Base-by-base conservation (phyloP, 2,329 filamentous ascomycete species). In the Pseudogymnoascus sp. region DNA sequence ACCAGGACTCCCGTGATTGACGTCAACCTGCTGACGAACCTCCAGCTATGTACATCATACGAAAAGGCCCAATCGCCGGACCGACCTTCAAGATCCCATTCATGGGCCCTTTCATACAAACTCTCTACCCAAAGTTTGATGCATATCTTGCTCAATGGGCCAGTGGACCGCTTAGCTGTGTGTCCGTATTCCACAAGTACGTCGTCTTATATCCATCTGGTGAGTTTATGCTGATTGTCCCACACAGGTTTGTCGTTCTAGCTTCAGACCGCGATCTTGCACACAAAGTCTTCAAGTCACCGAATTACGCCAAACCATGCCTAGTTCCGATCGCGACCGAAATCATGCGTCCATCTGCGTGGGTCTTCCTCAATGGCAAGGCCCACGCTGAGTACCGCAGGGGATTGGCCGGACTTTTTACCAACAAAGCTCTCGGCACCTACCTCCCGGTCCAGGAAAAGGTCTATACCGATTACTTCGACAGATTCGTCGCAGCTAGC, bases 121-220 rank as follows among this genome's bases (percentile, higher is more conserved):
- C 88, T 2, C 80, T 93, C 31, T 82, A 90, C 69, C 90, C 90
- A 5, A 85, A 87, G 67, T 93, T 93, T 73, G 82, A 84, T 21
- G 79, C 83, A 56, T 93, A 93, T 75, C 82, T 90, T 70, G 83
- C 80, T 11, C 91, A 93, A 78, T 93, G 89, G 89, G 81, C 84
- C 12, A 91, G 88, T 64, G 90, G 87, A n/a, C 83, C 87, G 18
- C 79, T 93, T 64, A 92, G 89, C 74, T 93, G 90, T 70, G 89
- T 93, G 16, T 92, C 89, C 1, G 86, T 93, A 67, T 93, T 93
- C 74, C 90, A 93, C 81, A 93, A 93, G 88, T 91, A 81, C 38
- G 28, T 56, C 10, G 68, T 62, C 14, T 11, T 59, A 4, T 11
- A 36, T 16, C 38, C 37, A 25, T 5, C 21, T 37, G n/a, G 8